These are phyloP conservation scores for Curvularia verruculosa DNA, from an alignment of 2,329 filamentous ascomycete genomes.

Conservation along the genomic window DNA sequence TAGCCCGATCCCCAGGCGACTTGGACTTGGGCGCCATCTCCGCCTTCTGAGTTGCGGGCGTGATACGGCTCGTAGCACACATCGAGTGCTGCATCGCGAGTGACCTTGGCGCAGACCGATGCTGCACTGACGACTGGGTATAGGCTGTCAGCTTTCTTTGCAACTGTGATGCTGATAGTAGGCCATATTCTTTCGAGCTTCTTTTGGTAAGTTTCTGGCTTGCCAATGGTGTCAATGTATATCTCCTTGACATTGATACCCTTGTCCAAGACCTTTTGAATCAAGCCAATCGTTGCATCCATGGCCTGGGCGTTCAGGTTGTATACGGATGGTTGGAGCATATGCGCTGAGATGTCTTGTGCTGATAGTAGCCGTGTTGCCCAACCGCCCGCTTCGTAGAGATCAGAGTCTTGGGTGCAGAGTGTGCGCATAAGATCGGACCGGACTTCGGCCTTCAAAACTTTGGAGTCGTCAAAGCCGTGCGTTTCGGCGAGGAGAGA, in stretches of 20 bases:
- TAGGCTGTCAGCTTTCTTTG: slow-evolving; percentile 83
- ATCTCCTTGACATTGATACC: slow-evolving; percentile 87
- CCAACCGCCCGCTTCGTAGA: slow-evolving; percentile 76
- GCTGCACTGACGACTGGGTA: slow-evolving; percentile 94
- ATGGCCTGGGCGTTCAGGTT: slow-evolving; percentile 97
- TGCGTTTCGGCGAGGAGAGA: slow-evolving; percentile 78
- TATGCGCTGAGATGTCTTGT: slow-evolving; percentile 77
- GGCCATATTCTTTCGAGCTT: slow-evolving; percentile 86
- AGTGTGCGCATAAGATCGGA: slow-evolving; percentile 73
- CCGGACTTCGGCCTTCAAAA: slow-evolving; percentile 80
- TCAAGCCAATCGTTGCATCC: slow-evolving; percentile 86
- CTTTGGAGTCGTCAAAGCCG: slow-evolving; percentile 95
- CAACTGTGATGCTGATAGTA: slow-evolving; percentile 59
- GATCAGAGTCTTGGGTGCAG: slow-evolving; percentile 67
- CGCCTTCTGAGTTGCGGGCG: slow-evolving; percentile 31
- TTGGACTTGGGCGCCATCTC: slow-evolving; percentile 40
- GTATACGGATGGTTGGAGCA: slow-evolving; percentile 73
- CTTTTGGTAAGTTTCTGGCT: slow-evolving; percentile 80
- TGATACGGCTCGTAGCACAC: slow-evolving; percentile 68
- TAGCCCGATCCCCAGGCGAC: slow-evolving; percentile 89
- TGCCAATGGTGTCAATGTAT: slow-evolving; percentile 94
- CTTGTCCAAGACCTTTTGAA: slow-evolving; percentile 74
- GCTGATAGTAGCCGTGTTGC: slow-evolving; percentile 82
- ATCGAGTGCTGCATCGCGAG: slow-evolving; percentile 86
- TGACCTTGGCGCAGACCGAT: slow-evolving; percentile 95